Base-by-base conservation (phyloP, 2,329 filamentous ascomycete genomes). In the Scedosporium apiospermum region DNA sequence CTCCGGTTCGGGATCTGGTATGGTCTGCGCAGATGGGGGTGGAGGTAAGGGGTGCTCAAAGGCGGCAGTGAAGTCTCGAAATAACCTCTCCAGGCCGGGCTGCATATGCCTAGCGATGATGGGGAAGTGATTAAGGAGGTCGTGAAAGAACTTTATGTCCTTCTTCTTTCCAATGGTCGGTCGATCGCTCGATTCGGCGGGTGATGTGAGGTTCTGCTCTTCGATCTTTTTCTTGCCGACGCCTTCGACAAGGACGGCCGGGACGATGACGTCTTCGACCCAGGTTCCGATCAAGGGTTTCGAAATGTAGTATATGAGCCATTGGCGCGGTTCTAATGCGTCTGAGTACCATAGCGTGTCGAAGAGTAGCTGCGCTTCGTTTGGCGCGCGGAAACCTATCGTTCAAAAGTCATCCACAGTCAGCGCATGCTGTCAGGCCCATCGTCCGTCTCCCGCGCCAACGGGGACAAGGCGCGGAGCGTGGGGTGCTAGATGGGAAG, bases 91-190 rank as follows among this genome's bases (percentile, higher is more conserved):
- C 41, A 99, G 76, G 0, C 95, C 95, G 1, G 88, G 85, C 68
- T 97, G 92, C 92, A 99, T 96, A 74, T 99, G 95, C 64, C 91
- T 85, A 26, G 93, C 92, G 68, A 99, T 98, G 84, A 96, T 90
- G 1, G 95, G 95, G 67, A 98, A 99, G 68, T 92, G 87, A 67
- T 90, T 90, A 51, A 99, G 81, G 14, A 99, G 81, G 66, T 98
- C 95, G 65, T 89, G 88, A 71, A 99, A 99, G 41, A 85, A 91
- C 75, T 88, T 91, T 72, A 99, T 89, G 64, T 96, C 91, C 75
- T 96, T 97, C 77, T 96, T 97, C 65, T 83, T 82, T 5, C 86
- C 84, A 49, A 81, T 72, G 34, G 80, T 75, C 2, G 73, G 65
- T 41, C 75, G 72, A 26, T 83, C 78, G 34, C 74, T 74, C 44